These are phyloP conservation scores for Aspergillus piperis DNA, from an alignment of 2,329 filamentous ascomycete species.

Conservation along the genomic window DNA sequence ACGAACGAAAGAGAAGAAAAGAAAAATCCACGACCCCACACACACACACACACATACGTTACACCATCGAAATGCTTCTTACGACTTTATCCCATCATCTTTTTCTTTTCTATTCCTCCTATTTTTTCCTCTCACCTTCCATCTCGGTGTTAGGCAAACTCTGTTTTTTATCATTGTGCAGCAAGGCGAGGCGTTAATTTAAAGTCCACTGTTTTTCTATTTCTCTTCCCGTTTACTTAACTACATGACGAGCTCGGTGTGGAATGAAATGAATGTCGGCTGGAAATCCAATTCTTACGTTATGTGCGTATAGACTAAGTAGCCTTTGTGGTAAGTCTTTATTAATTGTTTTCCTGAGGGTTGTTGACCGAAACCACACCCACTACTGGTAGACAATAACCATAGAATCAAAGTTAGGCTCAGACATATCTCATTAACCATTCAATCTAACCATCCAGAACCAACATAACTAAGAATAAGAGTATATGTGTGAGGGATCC, in stretches of 20 bases:
- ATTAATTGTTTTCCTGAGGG: background rate
- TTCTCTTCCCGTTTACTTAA: too few species aligned
- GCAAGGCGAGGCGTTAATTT: slow-evolving; percentile 31
- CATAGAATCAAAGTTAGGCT: background rate
- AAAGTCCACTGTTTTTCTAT: background rate
- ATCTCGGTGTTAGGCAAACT: slow-evolving; percentile 35
- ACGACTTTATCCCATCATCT: slow-evolving; percentile 9
- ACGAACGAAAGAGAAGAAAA: too few species aligned
- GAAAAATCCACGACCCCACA: too few species aligned
- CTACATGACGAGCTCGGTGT: background rate
- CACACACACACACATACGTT: too few species aligned
- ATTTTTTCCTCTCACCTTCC: slow-evolving; percentile 11
- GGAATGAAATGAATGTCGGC: background rate
- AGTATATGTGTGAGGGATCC: background rate
- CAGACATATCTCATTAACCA: slow-evolving; percentile 2
- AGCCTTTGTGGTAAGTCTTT: too few species aligned
- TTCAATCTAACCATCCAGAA: background rate
- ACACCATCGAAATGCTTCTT: background rate
- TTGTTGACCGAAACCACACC: too few species aligned
- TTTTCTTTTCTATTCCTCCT: slow-evolving; percentile 8
- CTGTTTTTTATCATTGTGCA: slow-evolving; percentile 21
- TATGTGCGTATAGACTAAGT: background rate
- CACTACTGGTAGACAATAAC: too few species aligned
- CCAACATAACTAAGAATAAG: background rate
- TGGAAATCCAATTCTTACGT: background rate